Percentiles rank a stretch among this genome's conserved stretches.
These are phyloP conservation scores for Aspergillus texensis DNA, from an alignment of 2,329 filamentous ascomycete genomes.

Conservation along the genomic window DNA sequence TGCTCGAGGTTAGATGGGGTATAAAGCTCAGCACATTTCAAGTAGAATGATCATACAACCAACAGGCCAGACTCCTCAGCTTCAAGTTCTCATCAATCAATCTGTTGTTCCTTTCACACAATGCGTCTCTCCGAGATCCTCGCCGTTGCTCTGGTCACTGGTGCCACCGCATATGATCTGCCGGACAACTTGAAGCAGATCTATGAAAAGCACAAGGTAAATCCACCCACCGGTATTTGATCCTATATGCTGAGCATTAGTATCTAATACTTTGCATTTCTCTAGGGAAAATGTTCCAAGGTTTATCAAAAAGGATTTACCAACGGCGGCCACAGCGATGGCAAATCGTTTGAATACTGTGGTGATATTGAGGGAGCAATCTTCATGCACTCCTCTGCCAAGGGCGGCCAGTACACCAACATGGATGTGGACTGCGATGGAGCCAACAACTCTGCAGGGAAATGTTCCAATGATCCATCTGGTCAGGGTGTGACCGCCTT, in stretches of 20 bases:
- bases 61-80: background rate
- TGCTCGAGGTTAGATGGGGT: background rate
- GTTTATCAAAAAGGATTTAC: slow-evolving; percentile 23
- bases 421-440: slow-evolving; percentile 66
- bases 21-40: background rate
- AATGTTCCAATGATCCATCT: slow-evolving; percentile 50
- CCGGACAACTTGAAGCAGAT: slow-evolving; percentile 22
- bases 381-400: slow-evolving; percentile 52
- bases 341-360: slow-evolving; percentile 45
- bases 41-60: background rate
- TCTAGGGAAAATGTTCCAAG: slow-evolving; percentile 22
- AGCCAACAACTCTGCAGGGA: slow-evolving; percentile 47
- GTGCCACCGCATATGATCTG: slow-evolving; percentile 13
- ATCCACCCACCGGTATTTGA: too few relatives aligned
- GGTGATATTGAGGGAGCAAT: slow-evolving; percentile 53
- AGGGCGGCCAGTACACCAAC: slow-evolving; percentile 47
- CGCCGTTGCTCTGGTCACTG: background rate
- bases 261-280: background rate
- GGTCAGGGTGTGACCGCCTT: slow-evolving; percentile 52
- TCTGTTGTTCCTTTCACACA: background rate
- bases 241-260: background rate
- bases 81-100: background rate
- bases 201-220: slow-evolving; percentile 25
- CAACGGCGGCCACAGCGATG: slow-evolving; percentile 17
- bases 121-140: background rate